Base-by-base conservation (phyloP, 2,329 filamentous ascomycete species). In the Gliomastix tumulicola region DNA sequence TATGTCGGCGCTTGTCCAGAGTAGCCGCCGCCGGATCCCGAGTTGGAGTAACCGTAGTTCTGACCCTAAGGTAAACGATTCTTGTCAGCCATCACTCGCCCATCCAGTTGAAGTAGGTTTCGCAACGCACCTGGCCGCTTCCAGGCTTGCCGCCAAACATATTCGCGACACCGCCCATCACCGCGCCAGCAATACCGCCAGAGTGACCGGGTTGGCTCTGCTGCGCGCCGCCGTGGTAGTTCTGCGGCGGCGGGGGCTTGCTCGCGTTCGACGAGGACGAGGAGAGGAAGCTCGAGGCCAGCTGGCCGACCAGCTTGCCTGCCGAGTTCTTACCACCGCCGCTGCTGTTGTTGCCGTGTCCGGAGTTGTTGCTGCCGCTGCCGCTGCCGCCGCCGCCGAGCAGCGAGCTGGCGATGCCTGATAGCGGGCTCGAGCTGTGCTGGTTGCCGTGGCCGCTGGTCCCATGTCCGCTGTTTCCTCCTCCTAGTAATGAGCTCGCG, bases 21-120 rank as follows among this genome's bases (percentile, higher is more conserved):
- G 54, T 84, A 86, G 25, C 68, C 66, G 31, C 73, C 71, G 42
- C 68, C 55, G 30, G 71, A 63, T 30, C 69, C 70, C 4, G 66
- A 55, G 48, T 73, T 73, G 17, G 75, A 76, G 55, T 83, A 83
- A 21, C 79, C 81, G 51, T 74, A 86, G 50, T 71, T 74, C 44
- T 77, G 69, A 41, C 63, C 62, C 64, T 20, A 21, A 22, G 34
- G 4, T n/a, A 28, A 28, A n/a, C n/a, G n/a, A n/a, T n/a, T n/a
- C n/a, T n/a, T n/a, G n/a, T n/a, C n/a, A n/a, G n/a, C n/a, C n/a
- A n/a, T n/a, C n/a, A n/a, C n/a, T n/a, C n/a, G n/a, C n/a, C n/a
- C n/a, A n/a, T n/a, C n/a, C n/a, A n/a, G n/a, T n/a, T n/a, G n/a
- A n/a, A n/a, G n/a, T n/a, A n/a, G n/a, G n/a, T n/a, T n/a, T n/a